These are phyloP conservation scores for Rubia yunnanensis DNA, from an alignment of 257 asterid genomes.

Conservation along the genomic window DNA sequence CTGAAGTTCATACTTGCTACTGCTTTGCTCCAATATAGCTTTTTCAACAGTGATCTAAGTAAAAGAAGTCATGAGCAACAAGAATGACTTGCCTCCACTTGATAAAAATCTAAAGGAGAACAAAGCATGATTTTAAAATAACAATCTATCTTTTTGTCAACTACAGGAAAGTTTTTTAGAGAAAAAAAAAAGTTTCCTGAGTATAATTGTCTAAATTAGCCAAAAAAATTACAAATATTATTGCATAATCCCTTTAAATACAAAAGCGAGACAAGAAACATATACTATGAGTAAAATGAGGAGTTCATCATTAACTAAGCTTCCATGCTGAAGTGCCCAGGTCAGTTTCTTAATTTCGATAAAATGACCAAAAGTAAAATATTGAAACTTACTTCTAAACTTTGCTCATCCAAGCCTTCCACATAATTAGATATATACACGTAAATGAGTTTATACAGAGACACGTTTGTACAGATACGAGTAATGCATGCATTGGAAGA, in stretches of 20 bases:
- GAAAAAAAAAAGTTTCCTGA: neutral
- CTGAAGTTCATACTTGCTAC: slow-evolving; percentile 93
- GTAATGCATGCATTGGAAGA: neutral
- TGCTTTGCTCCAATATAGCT: slow-evolving; percentile 87
- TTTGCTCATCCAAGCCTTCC: neutral
- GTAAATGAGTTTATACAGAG: neutral
- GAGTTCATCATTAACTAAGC: neutral
- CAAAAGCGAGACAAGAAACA: neutral
- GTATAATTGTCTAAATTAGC: neutral
- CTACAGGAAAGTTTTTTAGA: neutral
- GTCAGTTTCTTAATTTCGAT: neutral
- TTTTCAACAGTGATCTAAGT: slow-evolving; percentile 85
- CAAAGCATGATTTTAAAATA: neutral
- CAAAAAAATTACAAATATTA: neutral
- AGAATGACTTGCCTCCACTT: neutral
- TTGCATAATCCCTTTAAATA: neutral
- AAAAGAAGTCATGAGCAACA: slow-evolving; percentile 23
- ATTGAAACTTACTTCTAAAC: neutral
- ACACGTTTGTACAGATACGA: neutral
- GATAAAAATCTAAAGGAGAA: neutral
- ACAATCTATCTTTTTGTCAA: neutral
- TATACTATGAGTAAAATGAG: too few relatives aligned
- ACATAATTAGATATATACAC: neutral
- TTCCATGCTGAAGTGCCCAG: neutral
- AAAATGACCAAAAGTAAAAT: neutral